Conservation (phyloP, 2,329 filamentous ascomycete genomes). For the Talaromyces sp. region DNA sequence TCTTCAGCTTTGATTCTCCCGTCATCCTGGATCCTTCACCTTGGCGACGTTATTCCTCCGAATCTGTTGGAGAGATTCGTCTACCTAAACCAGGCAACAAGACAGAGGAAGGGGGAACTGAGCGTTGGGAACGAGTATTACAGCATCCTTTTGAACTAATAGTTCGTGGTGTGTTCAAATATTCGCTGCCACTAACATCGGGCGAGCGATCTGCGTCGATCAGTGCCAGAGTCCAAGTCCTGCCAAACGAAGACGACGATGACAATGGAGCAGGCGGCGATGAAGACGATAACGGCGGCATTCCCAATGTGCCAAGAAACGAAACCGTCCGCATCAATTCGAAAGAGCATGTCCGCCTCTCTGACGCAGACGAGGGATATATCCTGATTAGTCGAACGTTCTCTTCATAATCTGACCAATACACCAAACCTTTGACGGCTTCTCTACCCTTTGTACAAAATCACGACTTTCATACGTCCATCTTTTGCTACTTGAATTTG, state of each 20-base stretch:
- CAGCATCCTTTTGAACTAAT: constrained; percentile 92
- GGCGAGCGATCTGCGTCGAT: constrained; percentile 50
- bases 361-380: background rate
- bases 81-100: constrained; percentile 80
- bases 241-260: constrained; percentile 31
- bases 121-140: constrained; percentile 85
- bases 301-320: constrained; percentile 22
- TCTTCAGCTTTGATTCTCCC: constrained; percentile 81
- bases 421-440: background rate
- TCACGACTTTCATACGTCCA: background rate
- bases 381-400: constrained; percentile 7
- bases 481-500: background rate
- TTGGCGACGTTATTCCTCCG: constrained; percentile 67
- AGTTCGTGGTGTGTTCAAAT: constrained; percentile 84
- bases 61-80: constrained; percentile 77
- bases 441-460: constrained; percentile 3
- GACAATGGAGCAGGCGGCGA: constrained; percentile 19
- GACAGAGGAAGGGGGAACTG: constrained; percentile 74
- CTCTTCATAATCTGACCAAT: background rate
- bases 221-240: constrained; percentile 40
- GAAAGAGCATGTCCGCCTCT: background rate
- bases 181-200: constrained; percentile 61
- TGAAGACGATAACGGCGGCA: constrained; percentile 16
- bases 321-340: constrained; percentile 28
- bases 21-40: constrained; percentile 87